These are phyloP conservation scores for Trichomonas gallinae DNA, from an alignment of 208 protist genomes.

Conservation along the genomic window DNA sequence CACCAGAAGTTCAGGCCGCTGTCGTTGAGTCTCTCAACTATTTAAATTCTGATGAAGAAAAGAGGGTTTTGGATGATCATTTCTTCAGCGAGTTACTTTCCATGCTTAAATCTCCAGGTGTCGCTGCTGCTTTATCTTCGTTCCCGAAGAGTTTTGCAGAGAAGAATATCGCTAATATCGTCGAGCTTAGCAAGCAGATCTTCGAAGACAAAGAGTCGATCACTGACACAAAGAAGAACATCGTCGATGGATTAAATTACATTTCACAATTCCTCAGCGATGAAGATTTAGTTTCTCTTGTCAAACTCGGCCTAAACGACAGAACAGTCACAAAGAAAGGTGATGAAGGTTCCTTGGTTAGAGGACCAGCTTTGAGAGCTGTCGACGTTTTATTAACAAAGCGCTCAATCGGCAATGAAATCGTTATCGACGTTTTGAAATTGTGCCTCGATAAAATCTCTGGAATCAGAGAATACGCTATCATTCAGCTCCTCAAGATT, in stretches of 20 bases:
- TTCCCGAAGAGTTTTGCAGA: not conserved
- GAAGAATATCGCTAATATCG: not conserved
- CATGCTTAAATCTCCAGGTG: not conserved
- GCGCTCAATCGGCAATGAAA: not conserved
- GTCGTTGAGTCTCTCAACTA: not conserved
- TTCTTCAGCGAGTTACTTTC: not conserved
- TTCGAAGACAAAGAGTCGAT: not conserved
- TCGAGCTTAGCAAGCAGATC: not conserved
- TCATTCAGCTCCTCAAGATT: not conserved
- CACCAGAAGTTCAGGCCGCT: not conserved
- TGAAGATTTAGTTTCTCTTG: not conserved
- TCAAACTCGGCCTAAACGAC: not conserved
- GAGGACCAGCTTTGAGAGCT: not conserved
- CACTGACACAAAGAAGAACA: not conserved
- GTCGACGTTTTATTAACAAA: not conserved
- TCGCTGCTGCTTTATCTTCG: not conserved
- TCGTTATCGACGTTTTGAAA: not conserved
- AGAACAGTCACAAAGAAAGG: constrained; percentile 5
- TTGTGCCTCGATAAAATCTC: not conserved
- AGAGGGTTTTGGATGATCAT: not conserved
- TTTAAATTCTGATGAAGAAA: not conserved
- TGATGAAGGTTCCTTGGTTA: not conserved
- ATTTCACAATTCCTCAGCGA: not conserved
- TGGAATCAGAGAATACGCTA: not conserved
- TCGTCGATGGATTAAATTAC: not conserved